Base-by-base conservation (phyloP, 2,329 filamentous ascomycete genomes). In the Amesomyces nigricolor region DNA sequence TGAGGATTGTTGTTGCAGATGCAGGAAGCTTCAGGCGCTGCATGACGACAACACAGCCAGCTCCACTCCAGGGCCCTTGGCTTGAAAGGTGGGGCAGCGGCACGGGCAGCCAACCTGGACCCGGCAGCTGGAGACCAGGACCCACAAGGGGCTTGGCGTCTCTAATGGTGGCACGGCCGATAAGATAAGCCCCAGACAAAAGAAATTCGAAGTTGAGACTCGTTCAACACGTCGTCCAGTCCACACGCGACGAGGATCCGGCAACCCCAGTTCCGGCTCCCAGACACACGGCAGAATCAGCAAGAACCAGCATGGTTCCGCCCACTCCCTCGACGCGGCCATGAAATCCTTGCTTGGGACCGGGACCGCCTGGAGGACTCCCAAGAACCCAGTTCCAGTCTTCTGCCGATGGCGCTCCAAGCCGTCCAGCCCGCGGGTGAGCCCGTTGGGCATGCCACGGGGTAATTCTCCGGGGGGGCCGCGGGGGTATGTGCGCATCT, bases 311-410 rank as follows among this genome's bases (percentile, higher is more conserved):
- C 58, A 65, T 64, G 64, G 58, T 58, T 55, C 40, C 52, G 19
- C 11, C 26, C 43, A 38, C 32, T 37, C 51, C 38, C 40, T 55
- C 52, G 47, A 54, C 44, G 58, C 58, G 51, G 64, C 51, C 56
- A 66, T 66, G 64, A 65, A 62, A 51, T 58, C 58, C 39, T 45
- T 66, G 57, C 60, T 61, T 39, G 57, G 57, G 48, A 37, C 56
- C 38, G 57, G 57, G 48, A 37, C 56, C 42, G 54, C 58, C 32
- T 58, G 58, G 61, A 62, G 47, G 54, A 54, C 53, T 37, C 58
- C 62, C 13, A 45, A 48, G 47, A 56, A 55, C 50, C 52, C 50
- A 17, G 49, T 49, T 4, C 51, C 13, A 10, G 43, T 49, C 10
- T 2, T 49, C 32, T 42, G 26, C 29, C 53, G 44, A 53, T 56